Evolutionary conservation across 495 filamentous ascomycete species (phyloP).

Genomic region (Neurospora sp.): DNA sequence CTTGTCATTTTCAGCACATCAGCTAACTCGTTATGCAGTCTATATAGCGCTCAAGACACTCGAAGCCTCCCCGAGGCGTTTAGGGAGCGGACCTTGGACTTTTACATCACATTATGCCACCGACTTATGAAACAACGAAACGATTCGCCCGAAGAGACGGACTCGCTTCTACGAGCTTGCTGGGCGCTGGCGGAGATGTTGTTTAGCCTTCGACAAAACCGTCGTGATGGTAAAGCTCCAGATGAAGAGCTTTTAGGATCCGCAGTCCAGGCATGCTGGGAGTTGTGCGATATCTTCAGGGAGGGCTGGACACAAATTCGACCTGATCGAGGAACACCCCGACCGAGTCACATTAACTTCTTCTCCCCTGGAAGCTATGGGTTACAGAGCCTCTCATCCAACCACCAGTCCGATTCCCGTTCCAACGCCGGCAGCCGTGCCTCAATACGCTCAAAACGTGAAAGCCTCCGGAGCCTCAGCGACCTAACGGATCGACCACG

Average conservation of each 20-base stretch:
- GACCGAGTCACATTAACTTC: slow-evolving; percentile 70
- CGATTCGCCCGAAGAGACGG: slow-evolving; percentile 65
- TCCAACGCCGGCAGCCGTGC: slow-evolving; percentile 31
- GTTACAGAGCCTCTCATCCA: slow-evolving; percentile 7
- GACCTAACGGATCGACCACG: slow-evolving; percentile 21
- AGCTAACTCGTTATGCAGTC: slow-evolving; percentile 26
- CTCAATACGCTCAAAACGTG: slow-evolving; percentile 34
- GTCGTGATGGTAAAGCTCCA: slow-evolving; percentile 55
- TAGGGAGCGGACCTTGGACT: slow-evolving; percentile 80
- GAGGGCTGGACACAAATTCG: slow-evolving; percentile 87
- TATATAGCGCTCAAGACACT: slow-evolving; percentile 80
- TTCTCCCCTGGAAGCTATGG: slow-evolving; percentile 24
- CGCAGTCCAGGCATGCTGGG: slow-evolving; percentile 89
- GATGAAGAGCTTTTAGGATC: slow-evolving; percentile 79
- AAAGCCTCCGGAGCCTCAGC: slow-evolving; percentile 30
- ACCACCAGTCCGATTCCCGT: slow-evolving; percentile 21
- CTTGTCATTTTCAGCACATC: background rate
- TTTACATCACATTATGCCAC: slow-evolving; percentile 88
- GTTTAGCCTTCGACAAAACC: slow-evolving; percentile 81
- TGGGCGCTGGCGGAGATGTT: slow-evolving; percentile 92
- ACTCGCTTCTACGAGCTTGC: slow-evolving; percentile 73
- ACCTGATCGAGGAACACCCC: slow-evolving; percentile 77
- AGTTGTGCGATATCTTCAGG: slow-evolving; percentile 85
- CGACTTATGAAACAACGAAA: slow-evolving; percentile 87
- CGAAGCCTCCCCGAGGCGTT: slow-evolving; percentile 78